phyloP scores from a whole-genome alignment of 192 early-diverging fungal genomes.

The Backusella morwellensis region DNA sequence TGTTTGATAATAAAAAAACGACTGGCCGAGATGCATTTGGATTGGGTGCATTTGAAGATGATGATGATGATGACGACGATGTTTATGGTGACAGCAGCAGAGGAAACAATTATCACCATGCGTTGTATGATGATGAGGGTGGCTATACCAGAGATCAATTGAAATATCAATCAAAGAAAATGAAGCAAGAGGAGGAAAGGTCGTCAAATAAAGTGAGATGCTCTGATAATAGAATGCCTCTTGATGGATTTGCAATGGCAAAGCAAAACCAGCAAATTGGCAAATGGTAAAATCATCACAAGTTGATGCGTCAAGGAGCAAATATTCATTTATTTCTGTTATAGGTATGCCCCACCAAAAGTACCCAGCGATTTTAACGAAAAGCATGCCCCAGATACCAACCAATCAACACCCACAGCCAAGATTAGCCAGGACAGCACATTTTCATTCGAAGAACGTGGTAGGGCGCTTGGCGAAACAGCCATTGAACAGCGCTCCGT shows the following conservation, averaged over 20 bases:
- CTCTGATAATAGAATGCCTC: constrained; percentile 20
- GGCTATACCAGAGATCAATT: constrained; percentile 6
- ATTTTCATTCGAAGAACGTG: constrained; percentile 49
- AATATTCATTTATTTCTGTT: neutral
- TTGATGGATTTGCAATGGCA: constrained; percentile 22
- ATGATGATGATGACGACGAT: constrained; percentile 48
- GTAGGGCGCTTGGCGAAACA: constrained; percentile 69
- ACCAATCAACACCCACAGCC: neutral
- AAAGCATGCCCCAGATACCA: neutral
- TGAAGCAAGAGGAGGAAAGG: constrained; percentile 27
- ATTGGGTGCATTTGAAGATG: constrained; percentile 71
- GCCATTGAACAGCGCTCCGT: constrained; percentile 67
- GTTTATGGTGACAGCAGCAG: constrained; percentile 27
- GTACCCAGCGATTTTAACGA: constrained; percentile 27
- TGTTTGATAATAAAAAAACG: constrained; percentile 52
- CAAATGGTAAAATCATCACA: constrained; percentile 21
- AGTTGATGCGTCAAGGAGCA: neutral
- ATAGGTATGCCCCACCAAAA: constrained; percentile 29
- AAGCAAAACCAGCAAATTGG: constrained; percentile 16
- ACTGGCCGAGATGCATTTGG: constrained; percentile 46
- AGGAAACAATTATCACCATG: constrained; percentile 15
- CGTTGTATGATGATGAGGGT: constrained; percentile 26
- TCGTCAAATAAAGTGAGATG: constrained; percentile 10
- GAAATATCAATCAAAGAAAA: constrained; percentile 18
- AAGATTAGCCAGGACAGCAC: constrained; percentile 4